Percentiles rank a stretch among this genome's conserved stretches.
Evolutionary conservation across 2,329 filamentous ascomycete species (phyloP).

Genomic region (Byssochlamys sp.): DNA sequence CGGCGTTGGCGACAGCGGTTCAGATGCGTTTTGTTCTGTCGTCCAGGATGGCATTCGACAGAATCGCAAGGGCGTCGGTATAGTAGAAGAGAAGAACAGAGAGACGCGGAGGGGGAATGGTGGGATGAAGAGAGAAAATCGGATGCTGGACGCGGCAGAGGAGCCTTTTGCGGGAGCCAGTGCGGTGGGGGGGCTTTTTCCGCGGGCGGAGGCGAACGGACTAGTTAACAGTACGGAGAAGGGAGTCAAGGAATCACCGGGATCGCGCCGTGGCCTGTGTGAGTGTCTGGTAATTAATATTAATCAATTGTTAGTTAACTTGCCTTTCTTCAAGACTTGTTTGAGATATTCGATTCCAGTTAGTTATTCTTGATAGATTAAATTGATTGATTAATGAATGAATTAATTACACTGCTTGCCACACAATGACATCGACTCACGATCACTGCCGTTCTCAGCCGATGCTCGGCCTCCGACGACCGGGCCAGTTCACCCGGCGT

Average conservation of each 20-base stretch:
- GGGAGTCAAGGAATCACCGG: neutral
- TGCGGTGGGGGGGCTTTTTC: constrained; percentile 4
- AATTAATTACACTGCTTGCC: neutral
- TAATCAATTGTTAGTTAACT: too few species aligned
- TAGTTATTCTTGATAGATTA: too few species aligned
- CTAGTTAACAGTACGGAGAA: neutral
- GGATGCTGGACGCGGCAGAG: neutral
- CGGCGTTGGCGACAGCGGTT: neutral
- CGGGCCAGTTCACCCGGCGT: neutral
- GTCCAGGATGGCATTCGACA: neutral
- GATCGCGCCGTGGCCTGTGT: neutral
- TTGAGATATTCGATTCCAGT: too few species aligned
- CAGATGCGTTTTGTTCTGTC: too few species aligned
- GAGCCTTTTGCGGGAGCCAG: constrained; percentile 9
- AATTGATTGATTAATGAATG: too few species aligned
- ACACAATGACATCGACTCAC: neutral
- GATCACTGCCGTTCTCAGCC: neutral
- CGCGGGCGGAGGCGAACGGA: constrained; percentile 5
- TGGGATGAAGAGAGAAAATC: constrained; percentile 1
- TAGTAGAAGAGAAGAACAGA: constrained; percentile 2
- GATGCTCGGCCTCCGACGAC: neutral
- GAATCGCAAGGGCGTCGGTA: neutral
- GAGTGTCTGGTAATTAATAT: too few species aligned
- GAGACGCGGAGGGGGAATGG: neutral
- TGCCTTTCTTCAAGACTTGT: too few species aligned